Evolutionary conservation across 176 grass and related monocot species (phyloP).

Genomic region (Zoysia japonica): DNA sequence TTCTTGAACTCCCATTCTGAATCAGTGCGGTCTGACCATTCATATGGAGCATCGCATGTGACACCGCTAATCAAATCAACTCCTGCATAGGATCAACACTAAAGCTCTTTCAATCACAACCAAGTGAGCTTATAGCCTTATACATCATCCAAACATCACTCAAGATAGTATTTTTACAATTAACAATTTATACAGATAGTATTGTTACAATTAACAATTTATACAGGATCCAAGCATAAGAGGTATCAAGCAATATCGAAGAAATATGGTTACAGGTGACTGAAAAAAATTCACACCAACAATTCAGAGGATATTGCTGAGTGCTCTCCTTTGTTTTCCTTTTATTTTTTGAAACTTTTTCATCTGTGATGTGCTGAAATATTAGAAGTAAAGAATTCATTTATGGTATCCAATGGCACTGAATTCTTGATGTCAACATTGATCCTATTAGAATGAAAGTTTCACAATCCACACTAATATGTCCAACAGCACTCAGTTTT

Average conservation of each 20-base stretch:
- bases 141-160: not conserved
- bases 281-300: not conserved
- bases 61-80: constrained; percentile 94
- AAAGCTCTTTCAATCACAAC: constrained; percentile 4
- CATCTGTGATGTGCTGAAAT: not conserved
- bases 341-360: not conserved
- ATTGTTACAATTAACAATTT: not conserved
- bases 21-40: constrained; percentile 68
- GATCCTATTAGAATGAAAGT: not conserved
- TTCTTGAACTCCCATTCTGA: constrained; percentile 89
- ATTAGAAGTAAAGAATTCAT: not conserved
- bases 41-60: constrained; percentile 84
- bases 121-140: not conserved
- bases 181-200: not conserved
- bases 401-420: not conserved
- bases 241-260: not conserved
- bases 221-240: not conserved
- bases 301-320: not conserved
- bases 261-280: not conserved
- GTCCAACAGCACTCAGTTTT: not conserved
- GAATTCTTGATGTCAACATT: not conserved
- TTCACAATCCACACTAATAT: not conserved
- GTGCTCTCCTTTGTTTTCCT: not conserved
- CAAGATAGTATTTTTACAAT: not conserved
- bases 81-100: constrained; percentile 50